Evolutionary conservation across 768 basidiomycete genomes (phyloP), one percentile per base, ranked within the genome.

Genomic region (Tylopilus rubrobrunneus): DNA sequence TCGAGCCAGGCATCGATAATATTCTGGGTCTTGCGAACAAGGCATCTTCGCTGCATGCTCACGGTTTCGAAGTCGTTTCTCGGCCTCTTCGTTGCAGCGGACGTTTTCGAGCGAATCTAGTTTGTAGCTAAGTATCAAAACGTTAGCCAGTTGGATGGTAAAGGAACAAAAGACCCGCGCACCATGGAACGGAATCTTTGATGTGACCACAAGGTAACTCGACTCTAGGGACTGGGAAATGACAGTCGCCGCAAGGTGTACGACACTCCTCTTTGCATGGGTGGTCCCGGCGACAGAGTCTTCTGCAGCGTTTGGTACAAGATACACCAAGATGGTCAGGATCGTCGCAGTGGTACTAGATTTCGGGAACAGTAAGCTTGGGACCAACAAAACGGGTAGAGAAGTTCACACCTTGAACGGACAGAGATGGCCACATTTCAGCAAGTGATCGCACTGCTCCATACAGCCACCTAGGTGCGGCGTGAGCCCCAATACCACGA

Each of bases 341-440:
- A 52, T 84, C 79, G 45, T 85, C 85, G 0, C 78, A 73, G 55
- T 87, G 84, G 52, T 85, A 86, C 80, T 86, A 55, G 7, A 50
- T 37, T 8, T 11, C 33, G 40, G 23, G n/a, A 27, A 5, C 23
- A 34, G 34, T 34, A 4, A 29, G 25, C 3, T 6, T 10, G 19
- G 2, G n/a, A n/a, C n/a, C 43, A n/a, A 1, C 5, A 23, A 41
- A 21, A 4, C 33, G 9, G 25, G 5, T 8, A 9, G 34, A 10
- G 10, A n/a, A n/a, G 2, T 51, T 14, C 67, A 36, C 64, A 84
- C 84, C 67, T 81, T 81, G 56, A 76, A 84, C 0, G 82, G 81
- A 60, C 86, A 88, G 3, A 74, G 67, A 61, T 88, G 86, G 3
- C 86, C 86, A 58, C 86, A 88, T 21, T 69, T 65, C 27, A 88